These are phyloP conservation scores for Theobroma cacao DNA, from an alignment of 345 rosid genomes.

Conservation along the genomic window DNA sequence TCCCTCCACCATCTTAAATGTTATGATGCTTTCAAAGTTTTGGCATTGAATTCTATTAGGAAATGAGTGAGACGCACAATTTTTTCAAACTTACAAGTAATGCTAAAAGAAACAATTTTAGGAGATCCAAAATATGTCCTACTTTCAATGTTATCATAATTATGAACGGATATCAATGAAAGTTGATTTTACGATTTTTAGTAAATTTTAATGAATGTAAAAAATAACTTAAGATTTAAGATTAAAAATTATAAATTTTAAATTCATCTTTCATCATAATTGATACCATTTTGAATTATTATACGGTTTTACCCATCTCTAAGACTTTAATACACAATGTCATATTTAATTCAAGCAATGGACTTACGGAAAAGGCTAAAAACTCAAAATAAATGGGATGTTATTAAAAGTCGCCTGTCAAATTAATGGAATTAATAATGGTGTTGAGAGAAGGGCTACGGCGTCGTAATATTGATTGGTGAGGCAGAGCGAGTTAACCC, in stretches of 20 bases:
- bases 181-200: too few species aligned
- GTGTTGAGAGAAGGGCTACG: background rate
- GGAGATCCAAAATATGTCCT: background rate
- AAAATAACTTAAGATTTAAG: too few species aligned
- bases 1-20: background rate
- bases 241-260: too few species aligned
- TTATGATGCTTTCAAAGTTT: background rate
- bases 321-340: background rate
- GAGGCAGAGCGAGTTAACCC: background rate
- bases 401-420: background rate
- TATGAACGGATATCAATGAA: too few species aligned
- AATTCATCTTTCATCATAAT: too few species aligned
- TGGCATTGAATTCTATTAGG: background rate
- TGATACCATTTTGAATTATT: too few species aligned
- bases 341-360: background rate
- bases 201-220: too few species aligned
- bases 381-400: background rate
- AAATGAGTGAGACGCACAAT: background rate
- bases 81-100: background rate
- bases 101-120: background rate
- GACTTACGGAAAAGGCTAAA: background rate
- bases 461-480: background rate
- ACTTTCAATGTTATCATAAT: too few species aligned
- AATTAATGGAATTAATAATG: background rate
- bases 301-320: too few species aligned